phyloP scores from a whole-genome alignment of 2,329 filamentous ascomycete genomes.

The Alternaria gansuensis region DNA sequence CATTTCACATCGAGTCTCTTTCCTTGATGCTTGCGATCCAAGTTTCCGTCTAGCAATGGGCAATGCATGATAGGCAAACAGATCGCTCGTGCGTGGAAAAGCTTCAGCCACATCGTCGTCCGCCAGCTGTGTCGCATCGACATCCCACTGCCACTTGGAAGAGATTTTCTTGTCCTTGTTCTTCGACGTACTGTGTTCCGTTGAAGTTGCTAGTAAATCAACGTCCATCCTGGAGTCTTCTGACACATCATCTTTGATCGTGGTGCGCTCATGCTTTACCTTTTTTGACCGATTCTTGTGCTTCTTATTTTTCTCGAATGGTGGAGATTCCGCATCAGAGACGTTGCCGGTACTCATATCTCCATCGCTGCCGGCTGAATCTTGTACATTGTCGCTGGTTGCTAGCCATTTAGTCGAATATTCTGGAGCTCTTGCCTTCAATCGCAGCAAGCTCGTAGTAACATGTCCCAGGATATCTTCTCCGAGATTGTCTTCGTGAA shows the following conservation, averaged over 20 bases:
- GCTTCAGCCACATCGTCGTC: conserved; percentile 4
- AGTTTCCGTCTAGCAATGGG: conserved; percentile 26
- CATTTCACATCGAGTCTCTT: conserved; percentile 26
- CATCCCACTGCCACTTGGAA: conserved; percentile 33
- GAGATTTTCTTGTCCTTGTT: conserved; percentile 28
- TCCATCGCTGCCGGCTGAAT: background rate
- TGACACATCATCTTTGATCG: background rate
- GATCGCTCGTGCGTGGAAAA: conserved; percentile 31
- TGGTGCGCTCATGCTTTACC: background rate
- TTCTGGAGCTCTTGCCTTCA: background rate
- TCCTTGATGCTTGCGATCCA: conserved; percentile 18
- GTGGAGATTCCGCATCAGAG: background rate
- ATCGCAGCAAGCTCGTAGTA: background rate
- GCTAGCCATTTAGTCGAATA: conserved; percentile 14
- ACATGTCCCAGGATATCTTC: conserved; percentile 13
- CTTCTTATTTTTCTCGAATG: background rate
- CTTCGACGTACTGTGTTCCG: background rate
- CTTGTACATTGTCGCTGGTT: background rate
- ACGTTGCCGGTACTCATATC: background rate
- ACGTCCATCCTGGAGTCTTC: background rate
- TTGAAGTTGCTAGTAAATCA: background rate
- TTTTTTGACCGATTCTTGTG: background rate
- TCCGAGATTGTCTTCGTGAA: conserved; percentile 21
- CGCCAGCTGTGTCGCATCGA: conserved; percentile 18
- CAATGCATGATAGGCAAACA: conserved; percentile 41